Evolutionary conservation across 2,329 filamentous ascomycete species (phyloP).

Genomic region (Epichloe scottii): DNA sequence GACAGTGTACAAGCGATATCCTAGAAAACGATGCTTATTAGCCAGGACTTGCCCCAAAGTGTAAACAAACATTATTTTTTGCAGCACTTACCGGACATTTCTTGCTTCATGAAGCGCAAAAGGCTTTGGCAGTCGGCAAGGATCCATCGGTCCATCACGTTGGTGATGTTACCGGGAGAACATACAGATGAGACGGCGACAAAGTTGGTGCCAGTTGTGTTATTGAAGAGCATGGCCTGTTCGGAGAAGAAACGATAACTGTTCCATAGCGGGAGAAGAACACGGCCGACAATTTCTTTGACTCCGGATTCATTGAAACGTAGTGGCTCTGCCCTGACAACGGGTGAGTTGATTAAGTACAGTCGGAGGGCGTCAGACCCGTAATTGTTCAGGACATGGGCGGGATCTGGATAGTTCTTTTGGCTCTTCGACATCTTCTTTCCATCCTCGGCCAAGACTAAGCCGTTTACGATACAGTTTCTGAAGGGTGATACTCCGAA

Average conservation of each 20-base stretch:
- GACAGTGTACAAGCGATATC: slow-evolving; percentile 67
- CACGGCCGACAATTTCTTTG: slow-evolving; percentile 14
- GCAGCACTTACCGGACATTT: slow-evolving; percentile 56
- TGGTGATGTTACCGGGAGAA: slow-evolving; percentile 5
- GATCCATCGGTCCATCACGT: slow-evolving; percentile 82
- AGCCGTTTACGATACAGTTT: slow-evolving; percentile 16
- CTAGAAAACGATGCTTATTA: neutral
- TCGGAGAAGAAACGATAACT: slow-evolving; percentile 17
- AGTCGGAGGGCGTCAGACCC: slow-evolving; percentile 16
- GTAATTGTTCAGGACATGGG: slow-evolving; percentile 11
- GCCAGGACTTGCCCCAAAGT: too few relatives aligned
- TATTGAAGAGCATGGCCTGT: slow-evolving; percentile 12
- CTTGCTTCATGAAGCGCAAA: slow-evolving; percentile 72
- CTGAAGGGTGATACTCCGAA: slow-evolving; percentile 15
- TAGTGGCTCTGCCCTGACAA: slow-evolving; percentile 15
- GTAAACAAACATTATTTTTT: neutral
- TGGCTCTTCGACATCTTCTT: slow-evolving; percentile 19
- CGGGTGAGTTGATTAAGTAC: slow-evolving; percentile 17
- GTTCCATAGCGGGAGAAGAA: slow-evolving; percentile 17
- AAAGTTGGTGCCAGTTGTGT: slow-evolving; percentile 12
- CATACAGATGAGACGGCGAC: neutral
- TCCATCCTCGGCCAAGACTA: slow-evolving; percentile 16
- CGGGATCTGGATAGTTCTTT: slow-evolving; percentile 16
- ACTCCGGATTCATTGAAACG: slow-evolving; percentile 16
- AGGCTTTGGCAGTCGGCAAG: slow-evolving; percentile 75